Evolutionary conservation across 2,329 filamentous ascomycete species (phyloP), one percentile per base, ranked within the genome.

Genomic region (Penicillium sp.): DNA sequence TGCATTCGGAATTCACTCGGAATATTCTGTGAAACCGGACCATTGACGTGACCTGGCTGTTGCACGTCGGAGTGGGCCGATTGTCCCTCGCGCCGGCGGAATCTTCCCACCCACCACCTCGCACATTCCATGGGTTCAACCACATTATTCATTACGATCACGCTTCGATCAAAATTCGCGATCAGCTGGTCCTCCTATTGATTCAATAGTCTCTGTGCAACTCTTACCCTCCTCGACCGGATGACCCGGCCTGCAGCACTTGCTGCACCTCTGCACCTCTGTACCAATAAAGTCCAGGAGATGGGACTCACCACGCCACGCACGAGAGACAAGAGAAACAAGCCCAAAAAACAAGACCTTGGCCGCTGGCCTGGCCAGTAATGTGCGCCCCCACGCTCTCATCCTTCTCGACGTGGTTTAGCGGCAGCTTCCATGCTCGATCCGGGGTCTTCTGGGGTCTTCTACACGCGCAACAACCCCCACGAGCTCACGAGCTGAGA

Each of bases 401-500:
- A 7, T 29, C 15, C 3, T 17, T 5, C 39, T 29, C 6, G 20
- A 29, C 39, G 24, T 20, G 26, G 39, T n/a, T 42, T 42, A 42
- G 39, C 24, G 39, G 23, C 39, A 29, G 3, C 21, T 27, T n/a
- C 15, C 23, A 29, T 20, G 15, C 17, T 29, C 24, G 39, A 42
- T 30, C 23, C 17, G n/a, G n/a, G n/a, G n/a, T n/a, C n/a, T n/a
- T n/a, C 21, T 26, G 27, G 26, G 26, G 39, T 27, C 36, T 42
- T 42, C 39, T 27, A 9, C 39, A 42, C n/a, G 17, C 23, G n/a
- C n/a, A 12, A 40, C 24, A 27, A 42, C 39, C 39, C 39, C 39
- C 39, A 42, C 39, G 39, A 42, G 39, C 26, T 27, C 26, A 10
- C n/a, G n/a, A n/a, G 17, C 36, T 9, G 13, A 17, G 39, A 29